Evolutionary conservation across 495 filamentous ascomycete species (phyloP).

Genomic region (Penicillium tannophilum): DNA sequence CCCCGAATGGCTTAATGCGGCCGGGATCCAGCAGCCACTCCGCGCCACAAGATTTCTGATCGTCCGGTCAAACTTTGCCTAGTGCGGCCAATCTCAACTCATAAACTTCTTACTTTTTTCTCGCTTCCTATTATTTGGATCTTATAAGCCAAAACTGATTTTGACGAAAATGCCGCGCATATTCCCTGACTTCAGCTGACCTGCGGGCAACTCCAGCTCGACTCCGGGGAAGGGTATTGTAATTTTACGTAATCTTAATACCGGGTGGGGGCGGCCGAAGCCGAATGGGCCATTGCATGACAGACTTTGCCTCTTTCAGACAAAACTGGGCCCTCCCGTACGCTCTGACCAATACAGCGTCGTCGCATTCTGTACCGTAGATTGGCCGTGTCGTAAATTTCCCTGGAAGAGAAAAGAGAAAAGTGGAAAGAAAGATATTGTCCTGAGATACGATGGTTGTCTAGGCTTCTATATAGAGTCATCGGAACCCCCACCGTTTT

Average conservation of each 20-base stretch:
- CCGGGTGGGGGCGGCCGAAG: not conserved
- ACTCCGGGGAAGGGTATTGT: not conserved
- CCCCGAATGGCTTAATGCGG: conserved; percentile 2
- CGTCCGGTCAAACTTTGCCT: conserved; percentile 2
- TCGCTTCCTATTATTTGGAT: not conserved
- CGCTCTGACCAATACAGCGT: conserved; percentile 8
- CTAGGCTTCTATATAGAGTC: conserved; percentile 19
- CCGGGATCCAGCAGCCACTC: not conserved
- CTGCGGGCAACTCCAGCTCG: not conserved
- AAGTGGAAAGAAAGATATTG: conserved; percentile 11
- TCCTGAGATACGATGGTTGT: not conserved
- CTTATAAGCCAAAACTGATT: not conserved
- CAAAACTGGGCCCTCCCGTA: not conserved
- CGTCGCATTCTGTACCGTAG: conserved; percentile 17
- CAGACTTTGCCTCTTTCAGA: conserved; percentile 1
- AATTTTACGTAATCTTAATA: not conserved
- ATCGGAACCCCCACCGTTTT: conserved; percentile 11
- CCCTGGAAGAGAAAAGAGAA: conserved; percentile 13
- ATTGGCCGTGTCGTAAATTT: conserved; percentile 1
- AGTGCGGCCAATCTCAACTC: not conserved
- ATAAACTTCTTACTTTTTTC: not conserved
- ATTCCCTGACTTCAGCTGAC: not conserved
- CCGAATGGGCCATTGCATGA: not conserved
- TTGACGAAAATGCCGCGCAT: not conserved
- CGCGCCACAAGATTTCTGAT: conserved; percentile 5